Percentiles rank a stretch among this genome's conserved stretches.
These are phyloP conservation scores for Zangia roseola DNA, from an alignment of 768 basidiomycete species.

Conservation along the genomic window DNA sequence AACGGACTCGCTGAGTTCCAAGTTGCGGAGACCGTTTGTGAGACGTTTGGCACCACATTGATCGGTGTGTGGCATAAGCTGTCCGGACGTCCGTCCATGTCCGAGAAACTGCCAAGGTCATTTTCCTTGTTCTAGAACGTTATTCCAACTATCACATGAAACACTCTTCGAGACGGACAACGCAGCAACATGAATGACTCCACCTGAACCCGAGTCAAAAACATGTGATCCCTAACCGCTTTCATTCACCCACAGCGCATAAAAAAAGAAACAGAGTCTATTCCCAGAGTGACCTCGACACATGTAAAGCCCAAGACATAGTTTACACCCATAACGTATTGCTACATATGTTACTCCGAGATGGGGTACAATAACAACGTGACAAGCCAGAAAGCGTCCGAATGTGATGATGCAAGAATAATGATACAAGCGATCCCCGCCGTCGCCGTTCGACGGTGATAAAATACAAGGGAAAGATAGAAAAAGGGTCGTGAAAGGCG, in stretches of 20 bases:
- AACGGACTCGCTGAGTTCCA: conserved; percentile 14
- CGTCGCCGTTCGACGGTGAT: conserved; percentile 23
- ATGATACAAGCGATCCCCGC: conserved; percentile 31
- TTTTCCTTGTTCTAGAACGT: too few species aligned
- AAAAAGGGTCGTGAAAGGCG: conserved; percentile 24
- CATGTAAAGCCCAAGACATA: conserved; percentile 22
- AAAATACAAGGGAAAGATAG: conserved; percentile 22
- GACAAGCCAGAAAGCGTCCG: conserved; percentile 21
- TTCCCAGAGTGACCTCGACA: conserved; percentile 1
- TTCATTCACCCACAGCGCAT: too few species aligned
- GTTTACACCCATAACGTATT: conserved; percentile 38
- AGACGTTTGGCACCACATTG: neutral
- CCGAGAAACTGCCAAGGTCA: neutral
- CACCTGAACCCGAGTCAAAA: too few species aligned
- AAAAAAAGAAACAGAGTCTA: too few species aligned
- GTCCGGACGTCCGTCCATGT: neutral
- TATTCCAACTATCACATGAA: too few species aligned
- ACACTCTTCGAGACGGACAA: too few species aligned
- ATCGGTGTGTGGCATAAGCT: neutral
- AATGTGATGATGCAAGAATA: conserved; percentile 33
- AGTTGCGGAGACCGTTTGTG: neutral
- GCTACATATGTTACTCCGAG: conserved; percentile 29
- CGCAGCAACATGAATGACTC: too few species aligned
- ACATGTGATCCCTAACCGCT: too few species aligned
- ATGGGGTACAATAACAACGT: conserved; percentile 25